Base-by-base conservation (phyloP, 169 alveolate species). In the Babesia sp. region DNA sequence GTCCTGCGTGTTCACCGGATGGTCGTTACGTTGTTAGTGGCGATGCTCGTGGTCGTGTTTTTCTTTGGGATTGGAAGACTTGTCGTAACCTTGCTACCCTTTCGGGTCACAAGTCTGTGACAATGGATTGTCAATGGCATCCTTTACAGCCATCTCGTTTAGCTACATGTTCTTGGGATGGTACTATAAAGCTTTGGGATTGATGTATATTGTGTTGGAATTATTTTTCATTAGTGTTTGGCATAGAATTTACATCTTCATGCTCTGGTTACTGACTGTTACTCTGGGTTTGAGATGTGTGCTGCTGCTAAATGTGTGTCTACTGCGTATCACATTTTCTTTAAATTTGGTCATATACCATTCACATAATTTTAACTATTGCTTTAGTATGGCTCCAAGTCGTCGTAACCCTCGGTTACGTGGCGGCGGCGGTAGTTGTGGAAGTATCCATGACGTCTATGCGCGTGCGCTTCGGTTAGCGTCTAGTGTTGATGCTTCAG, bases 131-230 rank as follows among this genome's bases (percentile, higher is more conserved):
- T 44, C 92, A 92, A 50, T 97, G 99, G 99, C 98, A 97, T 84
- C 99, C 99, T 39, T 72, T 92, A 34, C 93, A 91, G 51, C 94
- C 97, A 14, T 91, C 97, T 48, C 90, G 93, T 61, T 93, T 97
- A 22, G 99, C 98, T 31, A 95, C 98, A 61, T 93, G 98, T 79
- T 95, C 98, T 22, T 97, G 99, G 99, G 99, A 97, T 88, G 97
- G 98, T 31, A 90, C 97, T 39, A 91, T 97, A 53, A 97, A 97
- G 88, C 85, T 96, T 33, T 97, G 98, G 98, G 98, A 97, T 82
- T 96, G 90, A 57, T 26, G 36, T 22, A 8, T 50, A 18, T 11
- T 41, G n/a, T n/a, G n/a, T n/a, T n/a, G n/a, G n/a, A n/a, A n/a
- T n/a, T n/a, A n/a, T n/a, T n/a, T n/a, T n/a, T n/a, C n/a, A n/a